Percentiles rank a stretch among this genome's conserved stretches.
phyloP scores from a whole-genome alignment of 805 yeast genomes.

The Ogataea polymorpha region DNA sequence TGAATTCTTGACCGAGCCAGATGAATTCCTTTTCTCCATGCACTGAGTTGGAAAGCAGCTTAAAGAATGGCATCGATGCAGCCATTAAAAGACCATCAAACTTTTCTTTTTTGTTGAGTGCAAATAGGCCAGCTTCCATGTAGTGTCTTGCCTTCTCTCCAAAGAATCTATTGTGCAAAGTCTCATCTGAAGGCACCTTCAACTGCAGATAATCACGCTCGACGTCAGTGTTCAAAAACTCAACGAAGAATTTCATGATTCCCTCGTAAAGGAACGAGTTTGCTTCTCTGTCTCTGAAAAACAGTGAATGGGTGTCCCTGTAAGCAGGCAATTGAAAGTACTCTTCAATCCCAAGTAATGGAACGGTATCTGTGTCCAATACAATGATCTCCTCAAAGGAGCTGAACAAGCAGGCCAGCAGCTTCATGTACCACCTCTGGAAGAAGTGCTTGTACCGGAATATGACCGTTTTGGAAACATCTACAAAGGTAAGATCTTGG shows the following conservation, averaged over 20 bases:
- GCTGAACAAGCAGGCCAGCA: conserved; percentile 55
- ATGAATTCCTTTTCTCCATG: conserved; percentile 82
- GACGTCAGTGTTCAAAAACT: conserved; percentile 43
- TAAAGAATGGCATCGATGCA: conserved; percentile 40
- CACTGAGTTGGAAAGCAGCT: conserved; percentile 45
- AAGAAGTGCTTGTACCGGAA: conserved; percentile 26
- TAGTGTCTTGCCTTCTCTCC: conserved; percentile 40
- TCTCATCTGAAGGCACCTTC: conserved; percentile 35
- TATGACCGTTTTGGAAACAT: conserved; percentile 29
- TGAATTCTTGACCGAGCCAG: conserved; percentile 64
- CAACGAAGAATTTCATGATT: conserved; percentile 41
- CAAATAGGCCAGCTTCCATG: conserved; percentile 49
- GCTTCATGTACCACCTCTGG: conserved; percentile 39
- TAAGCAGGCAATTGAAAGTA: conserved; percentile 39
- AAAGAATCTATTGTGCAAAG: conserved; percentile 40
- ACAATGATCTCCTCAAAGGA: conserved; percentile 54
- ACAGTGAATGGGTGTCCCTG: conserved; percentile 37
- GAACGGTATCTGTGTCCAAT: conserved; percentile 52
- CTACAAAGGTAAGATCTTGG: conserved; percentile 33
- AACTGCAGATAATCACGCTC: conserved; percentile 39
- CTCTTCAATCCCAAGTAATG: conserved; percentile 33
- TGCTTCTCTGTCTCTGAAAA: conserved; percentile 49
- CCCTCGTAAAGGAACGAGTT: conserved; percentile 38
- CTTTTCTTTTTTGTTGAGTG: conserved; percentile 47
- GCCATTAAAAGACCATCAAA: conserved; percentile 47